Base-by-base conservation (phyloP, 495 filamentous ascomycete species). In the Neohortaea acidophila region DNA sequence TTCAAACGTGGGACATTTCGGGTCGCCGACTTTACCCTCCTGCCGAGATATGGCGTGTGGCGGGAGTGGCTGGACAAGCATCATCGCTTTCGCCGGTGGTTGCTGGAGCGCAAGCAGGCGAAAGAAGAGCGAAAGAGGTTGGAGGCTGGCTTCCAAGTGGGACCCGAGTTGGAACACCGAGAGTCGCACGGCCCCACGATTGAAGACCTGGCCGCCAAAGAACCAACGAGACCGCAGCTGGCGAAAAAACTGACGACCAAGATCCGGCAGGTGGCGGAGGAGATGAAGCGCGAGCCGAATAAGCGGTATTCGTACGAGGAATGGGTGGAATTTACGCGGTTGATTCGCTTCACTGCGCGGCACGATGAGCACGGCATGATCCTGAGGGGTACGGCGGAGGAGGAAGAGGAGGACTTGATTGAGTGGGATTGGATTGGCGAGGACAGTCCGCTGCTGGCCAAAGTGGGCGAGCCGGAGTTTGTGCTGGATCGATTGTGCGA, bases 391-490 rank as follows among this genome's bases (percentile, higher is more conserved):
- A 43, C 39, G 4, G 43, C 62, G 9, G 63, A 68, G 19, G 69
- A 73, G 43, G 69, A 70, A 39, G 68, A 72, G 25, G 64, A 66
- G 26, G 71, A 70, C 0, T 41, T 75, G 1, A 51, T 76, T 12
- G 69, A 73, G 21, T 77, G 74, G 74, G 74, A 79, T 47, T 79
- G 73, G 74, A 76, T 79, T 30, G 74, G 74, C 3, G 65, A 72
- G 44, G 65, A 68, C 38, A 71, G 67, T 45, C 74, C 74, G 12
- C 63, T 79, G 65, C 36, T 79, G 47, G 62, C 67, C 2, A 60
- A 62, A 21, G 49, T 64, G 50, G 65, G 58, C 4, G 74, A 79
- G 48, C 59, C 68, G 1, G 69, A 76, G 50, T 79, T 72, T 65
- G 58, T 77, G 25, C 51, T 77, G 17, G 64, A 72, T 44, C 61